Base-by-base conservation (phyloP, 495 filamentous ascomycete species). In the Hypomontagnella submonticulosa region DNA sequence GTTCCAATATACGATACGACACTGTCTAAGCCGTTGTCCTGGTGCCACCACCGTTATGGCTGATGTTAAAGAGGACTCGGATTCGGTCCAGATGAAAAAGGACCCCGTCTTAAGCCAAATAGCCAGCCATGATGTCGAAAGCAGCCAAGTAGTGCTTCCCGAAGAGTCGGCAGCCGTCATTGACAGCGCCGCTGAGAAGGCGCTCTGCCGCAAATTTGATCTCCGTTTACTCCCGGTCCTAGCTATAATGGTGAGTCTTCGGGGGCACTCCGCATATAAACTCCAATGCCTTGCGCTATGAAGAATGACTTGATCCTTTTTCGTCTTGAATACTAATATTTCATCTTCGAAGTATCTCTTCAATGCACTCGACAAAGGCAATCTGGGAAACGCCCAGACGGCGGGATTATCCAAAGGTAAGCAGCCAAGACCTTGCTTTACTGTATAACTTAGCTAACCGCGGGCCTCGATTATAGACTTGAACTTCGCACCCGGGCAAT, bases 321-420 rank as follows among this genome's bases (percentile, higher is more conserved):
- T 19, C 18, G 10, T 3, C 42, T 5, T 30, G 23, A 43, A 52
- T 36, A 15, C 44, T 53, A 56, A 66, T 53, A 15, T 38, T 27
- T 1, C 16, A 16, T 13, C 58, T 47, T 47, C 23, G 6, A 76
- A 69, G 72, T 73, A 88, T 65, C 76, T 88, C 30, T 87, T 87
- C 75, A 88, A 87, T 69, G 79, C 79, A 15, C 78, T 90, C n/a
- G 87, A 89, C 69, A 89, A 89, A 61, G 84, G 84, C 8, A 90
- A 90, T 62, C 65, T 90, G 30, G 84, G 86, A 52, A 92, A 92
- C 69, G 89, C 89, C 10, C 84, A 92, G 73, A 91, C 89, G 0
- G 87, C 70, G 13, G 76, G 72, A 4, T 57, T 79, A 20, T 71
- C 71, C 4, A 64, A 67, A 81, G 62, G 83, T 84, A 8, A 77